Conservation (phyloP, 805 yeast genomes). For the Suhomyces xylopsoci region DNA sequence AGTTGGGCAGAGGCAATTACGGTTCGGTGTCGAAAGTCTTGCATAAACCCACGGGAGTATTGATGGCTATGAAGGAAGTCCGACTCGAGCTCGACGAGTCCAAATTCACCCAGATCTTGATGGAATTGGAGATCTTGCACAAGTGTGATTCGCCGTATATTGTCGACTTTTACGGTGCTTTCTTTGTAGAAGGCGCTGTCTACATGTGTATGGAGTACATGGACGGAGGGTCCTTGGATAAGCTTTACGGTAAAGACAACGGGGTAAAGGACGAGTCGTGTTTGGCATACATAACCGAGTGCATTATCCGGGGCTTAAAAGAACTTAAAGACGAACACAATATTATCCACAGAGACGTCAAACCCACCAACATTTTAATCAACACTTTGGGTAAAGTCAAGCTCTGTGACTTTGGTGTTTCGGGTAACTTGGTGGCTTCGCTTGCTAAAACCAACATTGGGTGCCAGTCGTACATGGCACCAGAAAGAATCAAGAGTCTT, state of each 20-base stretch:
- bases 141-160: slow-evolving; percentile 87
- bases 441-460: slow-evolving; percentile 95
- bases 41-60: slow-evolving; percentile 87
- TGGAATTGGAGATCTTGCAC: slow-evolving; percentile 94
- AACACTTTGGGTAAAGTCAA: slow-evolving; percentile 83
- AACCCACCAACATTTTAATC: slow-evolving; percentile 90
- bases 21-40: slow-evolving; percentile 93
- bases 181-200: slow-evolving; percentile 95
- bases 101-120: slow-evolving; percentile 89
- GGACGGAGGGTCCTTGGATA: slow-evolving; percentile 95
- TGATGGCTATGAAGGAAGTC: slow-evolving; percentile 98
- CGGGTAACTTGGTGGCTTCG: slow-evolving; percentile 92
- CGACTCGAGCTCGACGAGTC: slow-evolving; percentile 88
- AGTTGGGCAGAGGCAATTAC: slow-evolving; percentile 92
- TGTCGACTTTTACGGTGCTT: slow-evolving; percentile 96
- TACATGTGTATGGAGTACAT: slow-evolving; percentile 97
- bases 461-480: slow-evolving; percentile 98
- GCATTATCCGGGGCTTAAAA: slow-evolving; percentile 77
- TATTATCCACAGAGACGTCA: slow-evolving; percentile 93
- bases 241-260: slow-evolving; percentile 66
- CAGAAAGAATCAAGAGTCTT: slow-evolving; percentile 81
- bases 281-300: slow-evolving; percentile 73
- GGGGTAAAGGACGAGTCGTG: slow-evolving; percentile 67
- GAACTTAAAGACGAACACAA: slow-evolving; percentile 86
- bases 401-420: slow-evolving; percentile 93